Base-by-base conservation (phyloP, 257 asterid genomes). In the Fraxinus quadrangulata region DNA sequence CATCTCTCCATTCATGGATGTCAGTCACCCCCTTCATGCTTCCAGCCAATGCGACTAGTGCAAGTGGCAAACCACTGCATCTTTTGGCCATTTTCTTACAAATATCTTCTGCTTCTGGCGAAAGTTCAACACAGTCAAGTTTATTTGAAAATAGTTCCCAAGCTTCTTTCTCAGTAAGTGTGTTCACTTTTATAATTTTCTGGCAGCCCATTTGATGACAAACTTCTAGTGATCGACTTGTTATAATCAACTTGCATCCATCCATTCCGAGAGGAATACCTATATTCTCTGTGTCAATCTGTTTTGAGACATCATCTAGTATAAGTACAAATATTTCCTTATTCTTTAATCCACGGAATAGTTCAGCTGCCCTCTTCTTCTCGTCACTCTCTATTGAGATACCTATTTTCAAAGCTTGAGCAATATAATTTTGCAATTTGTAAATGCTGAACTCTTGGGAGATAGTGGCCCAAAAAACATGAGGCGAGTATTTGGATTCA, bases 1-100 rank as follows among this genome's bases (percentile, higher is more conserved):
- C 79, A 0, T 78, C 87, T 77, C 81, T 80, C 87, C 85, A 81
- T 33, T 81, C 85, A 66, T 77, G 82, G 71, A 84, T 70, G 71
- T 75, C 83, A 16, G 39, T 67, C 61, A 71, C 77, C 33, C 81
- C 83, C 37, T 80, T 81, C 83, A 71, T 84, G 82, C 87, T 78
- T 78, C 84, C 83, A 67, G 81, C 81, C 72, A 78, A 66, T 4
- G 81, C 72, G 4, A 75, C 67, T 31, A 80, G 40, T 0, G 80
- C 87, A 9, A 83, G 67, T 26, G 87, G 84, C 73, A 83, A 71
- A n/a, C 87, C 84, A 4, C 45, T 75, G 75, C 71, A 77, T 67
- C 73, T 51, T 59, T 79, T 75, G 26, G 78, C 59, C 77, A 83
- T 72, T 79, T 79, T 79, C 75, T 56, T 72, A 0, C 83, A 80